A percentile compares a stretch with the other conserved stretches of the same genome.
These are phyloP conservation scores for Chalara sp. DNA, from an alignment of 2,329 filamentous ascomycete species.

Conservation along the genomic window DNA sequence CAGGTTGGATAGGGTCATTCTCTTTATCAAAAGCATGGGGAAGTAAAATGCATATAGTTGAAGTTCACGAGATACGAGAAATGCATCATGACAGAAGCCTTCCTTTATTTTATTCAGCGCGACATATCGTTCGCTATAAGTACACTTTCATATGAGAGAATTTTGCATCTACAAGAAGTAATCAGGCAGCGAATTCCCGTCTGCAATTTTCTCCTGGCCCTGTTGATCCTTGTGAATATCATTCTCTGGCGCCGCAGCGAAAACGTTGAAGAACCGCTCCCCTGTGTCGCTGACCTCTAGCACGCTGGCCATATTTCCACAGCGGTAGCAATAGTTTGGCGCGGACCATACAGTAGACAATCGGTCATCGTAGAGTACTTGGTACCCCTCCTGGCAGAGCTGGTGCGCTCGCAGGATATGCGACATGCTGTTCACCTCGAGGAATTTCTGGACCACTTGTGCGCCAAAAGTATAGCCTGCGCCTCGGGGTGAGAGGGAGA, in stretches of 20 bases:
- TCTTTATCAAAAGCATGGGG: background rate
- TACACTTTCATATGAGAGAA: no score
- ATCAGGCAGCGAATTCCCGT: conserved; percentile 58
- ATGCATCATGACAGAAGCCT: no score
- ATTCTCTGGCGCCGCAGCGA: conserved; percentile 93
- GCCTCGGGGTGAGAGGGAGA: conserved; percentile 85
- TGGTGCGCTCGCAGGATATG: conserved; percentile 98
- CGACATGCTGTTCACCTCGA: conserved; percentile 95
- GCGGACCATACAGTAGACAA: conserved; percentile 97
- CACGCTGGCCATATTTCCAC: conserved; percentile 95
- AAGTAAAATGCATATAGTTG: background rate
- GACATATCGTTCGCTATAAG: no score
- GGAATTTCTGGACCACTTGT: conserved; percentile 96
- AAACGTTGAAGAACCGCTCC: conserved; percentile 95
- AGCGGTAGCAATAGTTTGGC: conserved; percentile 77
- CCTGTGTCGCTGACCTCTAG: conserved; percentile 91
- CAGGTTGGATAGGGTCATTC: no score
- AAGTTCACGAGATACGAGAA: background rate
- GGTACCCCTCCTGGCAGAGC: conserved; percentile 95
- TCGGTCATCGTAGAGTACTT: conserved; percentile 90
- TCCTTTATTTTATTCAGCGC: no score
- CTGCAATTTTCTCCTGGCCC: conserved; percentile 63
- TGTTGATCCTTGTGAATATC: conserved; percentile 80
- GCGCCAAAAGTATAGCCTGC: conserved; percentile 97
- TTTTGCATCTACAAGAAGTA: conserved; percentile 53